These are phyloP conservation scores for Mycena kentingensis DNA, from an alignment of 768 basidiomycete species.

Conservation along the genomic window DNA sequence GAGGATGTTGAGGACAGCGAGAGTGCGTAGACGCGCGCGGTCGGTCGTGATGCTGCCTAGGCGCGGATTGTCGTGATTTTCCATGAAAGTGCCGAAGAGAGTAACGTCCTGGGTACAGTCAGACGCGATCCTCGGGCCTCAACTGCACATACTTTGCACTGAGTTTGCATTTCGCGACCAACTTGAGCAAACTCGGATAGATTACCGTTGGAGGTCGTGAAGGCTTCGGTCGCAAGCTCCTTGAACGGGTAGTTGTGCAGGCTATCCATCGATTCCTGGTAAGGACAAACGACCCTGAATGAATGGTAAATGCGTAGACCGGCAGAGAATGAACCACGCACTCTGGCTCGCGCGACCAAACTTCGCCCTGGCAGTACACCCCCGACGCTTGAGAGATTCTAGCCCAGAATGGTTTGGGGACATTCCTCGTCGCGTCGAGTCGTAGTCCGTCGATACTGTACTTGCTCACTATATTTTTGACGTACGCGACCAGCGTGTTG, in stretches of 20 bases:
- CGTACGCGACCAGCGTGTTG: slow-evolving; percentile 50
- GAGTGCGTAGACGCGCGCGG: slow-evolving; percentile 34
- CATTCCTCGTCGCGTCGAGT: slow-evolving; percentile 55
- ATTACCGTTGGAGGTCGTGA: slow-evolving; percentile 51
- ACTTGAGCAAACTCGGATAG: slow-evolving; percentile 25
- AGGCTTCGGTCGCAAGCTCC: slow-evolving; percentile 45
- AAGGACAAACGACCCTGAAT: slow-evolving; percentile 28
- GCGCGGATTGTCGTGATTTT: slow-evolving; percentile 61
- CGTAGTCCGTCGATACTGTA: slow-evolving; percentile 66
- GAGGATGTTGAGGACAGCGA: slow-evolving; percentile 40
- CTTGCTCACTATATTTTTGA: slow-evolving; percentile 47
- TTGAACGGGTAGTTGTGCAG: slow-evolving; percentile 58
- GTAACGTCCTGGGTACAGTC: slow-evolving; percentile 19
- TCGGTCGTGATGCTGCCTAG: slow-evolving; percentile 50
- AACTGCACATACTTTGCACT: slow-evolving; percentile 31
- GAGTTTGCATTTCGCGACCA: slow-evolving; percentile 36
- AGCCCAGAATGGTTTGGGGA: slow-evolving; percentile 58
- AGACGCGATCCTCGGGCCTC: background rate
- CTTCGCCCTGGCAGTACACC: slow-evolving; percentile 67
- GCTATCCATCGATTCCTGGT: slow-evolving; percentile 49
- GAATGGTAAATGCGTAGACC: background rate
- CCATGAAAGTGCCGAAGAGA: slow-evolving; percentile 56
- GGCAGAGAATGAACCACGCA: slow-evolving; percentile 23
- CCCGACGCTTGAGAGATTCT: slow-evolving; percentile 51
- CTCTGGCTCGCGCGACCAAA: slow-evolving; percentile 42